A percentile compares a stretch with the other conserved stretches of the same genome.
These are phyloP conservation scores for Termitomyces sp. DNA, from an alignment of 768 basidiomycete species.

Conservation along the genomic window DNA sequence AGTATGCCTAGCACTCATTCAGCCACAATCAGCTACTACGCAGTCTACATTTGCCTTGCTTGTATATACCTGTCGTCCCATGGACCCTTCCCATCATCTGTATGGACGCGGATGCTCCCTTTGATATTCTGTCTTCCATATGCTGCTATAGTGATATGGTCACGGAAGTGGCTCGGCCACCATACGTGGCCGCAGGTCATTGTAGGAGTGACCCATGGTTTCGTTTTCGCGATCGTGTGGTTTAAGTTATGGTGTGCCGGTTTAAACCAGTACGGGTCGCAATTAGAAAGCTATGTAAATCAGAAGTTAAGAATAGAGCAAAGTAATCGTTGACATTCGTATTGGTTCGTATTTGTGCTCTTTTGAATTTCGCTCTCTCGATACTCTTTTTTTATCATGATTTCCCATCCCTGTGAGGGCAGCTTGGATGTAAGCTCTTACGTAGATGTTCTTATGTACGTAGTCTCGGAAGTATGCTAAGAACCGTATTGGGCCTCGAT, in stretches of 20 bases:
- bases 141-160: slow-evolving; percentile 49
- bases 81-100: slow-evolving; percentile 36
- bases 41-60: slow-evolving; percentile 53
- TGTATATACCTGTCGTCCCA: slow-evolving; percentile 56
- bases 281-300: slow-evolving; percentile 6
- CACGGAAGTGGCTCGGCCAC: slow-evolving; percentile 71
- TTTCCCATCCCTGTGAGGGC: too few relatives aligned
- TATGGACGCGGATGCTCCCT: slow-evolving; percentile 34
- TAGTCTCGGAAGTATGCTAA: too few relatives aligned
- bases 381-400: too few relatives aligned
- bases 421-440: too few relatives aligned
- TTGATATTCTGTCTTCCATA: slow-evolving; percentile 48
- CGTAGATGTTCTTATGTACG: too few relatives aligned
- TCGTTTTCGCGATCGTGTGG: slow-evolving; percentile 47
- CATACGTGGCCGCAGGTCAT: slow-evolving; percentile 68
- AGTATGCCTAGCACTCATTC: slow-evolving; percentile 88
- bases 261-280: slow-evolving; percentile 12
- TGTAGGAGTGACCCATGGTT: slow-evolving; percentile 53
- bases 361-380: too few relatives aligned
- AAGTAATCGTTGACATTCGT: neutral
- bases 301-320: neutral
- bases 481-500: too few relatives aligned
- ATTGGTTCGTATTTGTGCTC: too few relatives aligned
- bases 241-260: slow-evolving; percentile 48
- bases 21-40: slow-evolving; percentile 60